Percentiles rank a stretch among this genome's conserved stretches.
Conservation (phyloP, 1,284 basidiomycete species). For the Boletus hoseneyae region DNA sequence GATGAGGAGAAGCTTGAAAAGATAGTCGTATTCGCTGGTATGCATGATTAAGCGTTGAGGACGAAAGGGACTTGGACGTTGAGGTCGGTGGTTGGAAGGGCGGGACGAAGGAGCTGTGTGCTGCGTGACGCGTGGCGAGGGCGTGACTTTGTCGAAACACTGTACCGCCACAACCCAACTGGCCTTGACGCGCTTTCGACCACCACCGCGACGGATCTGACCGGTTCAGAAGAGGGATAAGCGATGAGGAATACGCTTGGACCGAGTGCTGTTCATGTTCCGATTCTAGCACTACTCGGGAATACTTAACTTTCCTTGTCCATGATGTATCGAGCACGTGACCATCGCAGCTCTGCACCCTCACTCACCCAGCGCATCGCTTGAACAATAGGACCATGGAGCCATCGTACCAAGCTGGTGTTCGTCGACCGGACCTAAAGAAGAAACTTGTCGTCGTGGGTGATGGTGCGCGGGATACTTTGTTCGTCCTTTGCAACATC, state of each 20-base stretch:
- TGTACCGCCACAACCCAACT: constrained; percentile 24
- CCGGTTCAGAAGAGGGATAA: no score
- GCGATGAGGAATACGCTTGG: no score
- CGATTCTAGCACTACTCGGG: no score
- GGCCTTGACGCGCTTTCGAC: constrained; percentile 1
- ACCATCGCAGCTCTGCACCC: constrained; percentile 6
- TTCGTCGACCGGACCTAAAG: constrained; percentile 72
- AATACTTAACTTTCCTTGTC: no score
- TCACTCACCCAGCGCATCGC: background rate
- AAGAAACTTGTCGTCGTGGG: constrained; percentile 90
- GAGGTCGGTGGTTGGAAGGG: constrained; percentile 23
- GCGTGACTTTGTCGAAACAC: constrained; percentile 30
- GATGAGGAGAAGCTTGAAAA: constrained; percentile 94
- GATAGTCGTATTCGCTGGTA: constrained; percentile 94
- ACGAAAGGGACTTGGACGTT: constrained; percentile 20
- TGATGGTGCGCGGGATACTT: constrained; percentile 62
- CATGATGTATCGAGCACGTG: constrained; percentile 10
- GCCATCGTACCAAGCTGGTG: constrained; percentile 23
- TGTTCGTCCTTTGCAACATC: constrained; percentile 32
- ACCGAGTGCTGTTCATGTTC: no score
- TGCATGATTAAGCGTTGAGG: constrained; percentile 54
- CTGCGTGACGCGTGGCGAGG: constrained; percentile 39
- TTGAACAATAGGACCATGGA: constrained; percentile 20
- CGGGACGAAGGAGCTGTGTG: constrained; percentile 33
- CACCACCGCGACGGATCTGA: no score